Conservation (phyloP, 2,329 filamentous ascomycete genomes). For the Chaetomium sp. region DNA sequence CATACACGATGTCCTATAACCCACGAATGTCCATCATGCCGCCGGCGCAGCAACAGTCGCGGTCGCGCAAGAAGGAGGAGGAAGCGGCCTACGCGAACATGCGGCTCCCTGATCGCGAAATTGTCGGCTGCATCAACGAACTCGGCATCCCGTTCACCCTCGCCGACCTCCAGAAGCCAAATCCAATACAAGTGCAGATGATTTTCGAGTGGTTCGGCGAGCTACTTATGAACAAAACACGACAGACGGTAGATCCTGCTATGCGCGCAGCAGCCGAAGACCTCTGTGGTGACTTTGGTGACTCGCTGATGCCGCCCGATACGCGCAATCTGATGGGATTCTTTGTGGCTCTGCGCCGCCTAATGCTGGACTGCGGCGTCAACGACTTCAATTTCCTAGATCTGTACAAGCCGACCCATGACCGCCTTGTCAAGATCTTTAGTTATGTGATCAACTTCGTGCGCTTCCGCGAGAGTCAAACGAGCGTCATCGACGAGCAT, state of each 20-base stretch:
- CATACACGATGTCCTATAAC: conserved; percentile 49
- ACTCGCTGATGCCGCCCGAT: conserved; percentile 72
- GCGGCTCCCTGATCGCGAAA: conserved; percentile 64
- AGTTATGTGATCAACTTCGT: conserved; percentile 99
- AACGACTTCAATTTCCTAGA: conserved; percentile 91
- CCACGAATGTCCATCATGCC: conserved; percentile 56
- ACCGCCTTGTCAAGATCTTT: conserved; percentile 88
- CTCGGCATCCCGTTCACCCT: conserved; percentile 87
- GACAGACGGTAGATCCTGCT: conserved; percentile 86
- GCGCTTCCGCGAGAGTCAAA: conserved; percentile 90
- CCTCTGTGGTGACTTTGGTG: conserved; percentile 73
- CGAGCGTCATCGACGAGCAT: conserved; percentile 81
- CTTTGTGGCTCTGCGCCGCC: conserved; percentile 72
- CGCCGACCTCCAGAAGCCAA: conserved; percentile 86
- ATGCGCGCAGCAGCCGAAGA: conserved; percentile 91
- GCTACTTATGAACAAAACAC: conserved; percentile 85
- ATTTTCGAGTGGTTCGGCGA: conserved; percentile 98
- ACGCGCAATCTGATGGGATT: conserved; percentile 95
- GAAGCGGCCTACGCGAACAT: conserved; percentile 54
- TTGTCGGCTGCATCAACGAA: conserved; percentile 94
- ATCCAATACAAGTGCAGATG: conserved; percentile 89
- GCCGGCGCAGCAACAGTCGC: conserved; percentile 43
- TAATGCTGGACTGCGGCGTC: conserved; percentile 84
- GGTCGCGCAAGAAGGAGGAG: conserved; percentile 53
- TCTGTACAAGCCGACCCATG: conserved; percentile 82